A percentile compares a stretch with the other conserved stretches of the same genome.
Evolutionary conservation across 1,139 yeast genomes (phyloP).

Genomic region (Geotrichum bryndzae): DNA sequence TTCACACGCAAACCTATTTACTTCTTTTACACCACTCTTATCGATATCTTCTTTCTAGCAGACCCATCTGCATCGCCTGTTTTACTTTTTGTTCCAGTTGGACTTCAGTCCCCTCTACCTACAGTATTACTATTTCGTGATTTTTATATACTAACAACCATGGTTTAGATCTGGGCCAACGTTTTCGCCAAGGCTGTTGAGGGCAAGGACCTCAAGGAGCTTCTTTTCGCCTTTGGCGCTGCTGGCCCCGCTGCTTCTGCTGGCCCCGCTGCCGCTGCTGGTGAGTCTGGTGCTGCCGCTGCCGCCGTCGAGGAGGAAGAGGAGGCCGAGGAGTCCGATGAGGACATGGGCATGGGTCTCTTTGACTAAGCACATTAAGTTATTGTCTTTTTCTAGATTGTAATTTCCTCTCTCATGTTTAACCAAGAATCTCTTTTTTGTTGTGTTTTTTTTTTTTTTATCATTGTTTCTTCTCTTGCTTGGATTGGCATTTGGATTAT

Average conservation of each 20-base stretch:
- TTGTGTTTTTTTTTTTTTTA: neutral
- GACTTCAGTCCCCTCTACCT: neutral
- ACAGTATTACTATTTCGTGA: neutral
- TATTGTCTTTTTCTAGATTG: neutral
- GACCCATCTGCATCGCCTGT: too few relatives aligned
- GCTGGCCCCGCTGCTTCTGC: constrained; percentile 60
- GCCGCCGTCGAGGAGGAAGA: constrained; percentile 40
- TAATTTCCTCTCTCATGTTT: neutral
- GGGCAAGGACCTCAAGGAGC: constrained; percentile 92
- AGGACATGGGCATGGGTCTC: constrained; percentile 39
- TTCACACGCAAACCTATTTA: too few relatives aligned
- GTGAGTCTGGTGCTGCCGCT: constrained; percentile 58
- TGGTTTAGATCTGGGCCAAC: constrained; percentile 74
- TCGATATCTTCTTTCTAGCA: too few relatives aligned
- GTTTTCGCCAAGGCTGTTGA: constrained; percentile 94
- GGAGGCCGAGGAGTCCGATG: constrained; percentile 34
- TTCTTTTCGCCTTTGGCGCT: constrained; percentile 73
- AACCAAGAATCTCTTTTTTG: neutral
- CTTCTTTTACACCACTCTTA: too few relatives aligned
- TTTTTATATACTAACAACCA: neutral
- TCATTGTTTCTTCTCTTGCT: neutral
- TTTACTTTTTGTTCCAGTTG: too few relatives aligned
- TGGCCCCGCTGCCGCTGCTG: constrained; percentile 52
- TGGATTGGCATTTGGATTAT: neutral
- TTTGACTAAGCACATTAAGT: constrained; percentile 31